phyloP scores from a whole-genome alignment of 208 protist genomes.

The Wallacemonas sp. region DNA sequence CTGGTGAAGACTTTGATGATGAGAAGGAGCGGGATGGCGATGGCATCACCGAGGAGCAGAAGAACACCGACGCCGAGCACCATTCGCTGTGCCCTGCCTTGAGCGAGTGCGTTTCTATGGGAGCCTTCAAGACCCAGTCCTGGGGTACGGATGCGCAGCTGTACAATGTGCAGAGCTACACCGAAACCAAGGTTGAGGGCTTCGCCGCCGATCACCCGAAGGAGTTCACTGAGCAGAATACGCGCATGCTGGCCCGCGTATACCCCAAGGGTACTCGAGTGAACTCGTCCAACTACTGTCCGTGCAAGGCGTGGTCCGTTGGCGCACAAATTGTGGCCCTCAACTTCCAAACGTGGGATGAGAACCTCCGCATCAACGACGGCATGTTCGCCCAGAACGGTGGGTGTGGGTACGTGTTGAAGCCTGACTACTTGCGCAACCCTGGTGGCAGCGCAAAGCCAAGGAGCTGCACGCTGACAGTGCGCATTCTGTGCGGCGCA shows the following conservation, averaged over 20 bases:
- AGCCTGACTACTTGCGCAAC: conserved; percentile 60
- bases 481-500: conserved; percentile 59
- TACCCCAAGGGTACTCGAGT: conserved; percentile 91
- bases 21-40: conserved; percentile 18
- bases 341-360: conserved; percentile 82
- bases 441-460: conserved; percentile 13
- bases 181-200: conserved; percentile 46
- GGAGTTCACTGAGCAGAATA: conserved; percentile 56
- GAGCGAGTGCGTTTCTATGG: conserved; percentile 39
- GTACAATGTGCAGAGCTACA: conserved; percentile 60
- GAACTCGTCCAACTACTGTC: conserved; percentile 87
- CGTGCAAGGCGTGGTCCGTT: conserved; percentile 41
- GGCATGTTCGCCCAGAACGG: conserved; percentile 89
- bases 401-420: conserved; percentile 90
- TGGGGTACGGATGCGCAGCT: conserved; percentile 46
- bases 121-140: conserved; percentile 42
- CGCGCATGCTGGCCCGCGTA: conserved; percentile 69
- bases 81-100: conserved; percentile 25
- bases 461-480: conserved; percentile 24
- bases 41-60: conserved; percentile 16
- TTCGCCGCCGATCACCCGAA: conserved; percentile 21
- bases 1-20: conserved; percentile 31
- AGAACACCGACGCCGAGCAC: conserved; percentile 11
- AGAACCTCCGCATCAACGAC: conserved; percentile 61
- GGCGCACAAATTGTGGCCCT: conserved; percentile 87